phyloP scores from a whole-genome alignment of 1,284 basidiomycete species.

The Neotropicomus parvogracilis region DNA sequence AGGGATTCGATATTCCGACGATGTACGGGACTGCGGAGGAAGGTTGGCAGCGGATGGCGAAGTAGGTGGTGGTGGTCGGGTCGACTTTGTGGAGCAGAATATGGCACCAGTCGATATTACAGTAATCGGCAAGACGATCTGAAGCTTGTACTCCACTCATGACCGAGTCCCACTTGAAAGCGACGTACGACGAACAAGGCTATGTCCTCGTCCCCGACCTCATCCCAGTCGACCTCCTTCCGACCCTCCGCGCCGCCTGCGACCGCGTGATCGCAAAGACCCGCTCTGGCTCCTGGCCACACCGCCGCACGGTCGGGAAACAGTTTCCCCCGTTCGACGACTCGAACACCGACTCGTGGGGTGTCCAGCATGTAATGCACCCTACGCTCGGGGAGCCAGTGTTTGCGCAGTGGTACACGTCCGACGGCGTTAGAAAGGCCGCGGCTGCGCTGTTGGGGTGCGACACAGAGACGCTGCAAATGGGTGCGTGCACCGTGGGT shows the following conservation, averaged over 20 bases:
- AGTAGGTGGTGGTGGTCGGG: constrained; percentile 39
- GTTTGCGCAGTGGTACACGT: constrained; percentile 70
- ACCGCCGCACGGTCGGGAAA: constrained; percentile 73
- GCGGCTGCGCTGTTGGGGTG: constrained; percentile 56
- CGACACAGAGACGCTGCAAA: constrained; percentile 52
- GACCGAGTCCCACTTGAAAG: constrained; percentile 26
- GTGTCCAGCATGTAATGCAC: constrained; percentile 79
- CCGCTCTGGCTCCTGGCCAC: constrained; percentile 61
- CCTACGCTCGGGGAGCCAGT: constrained; percentile 58
- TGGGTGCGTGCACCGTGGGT: constrained; percentile 62
- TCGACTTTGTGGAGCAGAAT: no score
- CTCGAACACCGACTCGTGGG: constrained; percentile 68
- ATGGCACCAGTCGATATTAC: no score
- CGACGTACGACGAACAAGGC: constrained; percentile 61
- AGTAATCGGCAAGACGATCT: no score
- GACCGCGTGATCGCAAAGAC: constrained; percentile 53
- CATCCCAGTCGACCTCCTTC: constrained; percentile 43
- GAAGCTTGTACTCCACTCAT: no score
- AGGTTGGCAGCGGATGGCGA: constrained; percentile 39
- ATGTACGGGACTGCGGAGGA: constrained; percentile 34
- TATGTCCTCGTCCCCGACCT: constrained; percentile 69
- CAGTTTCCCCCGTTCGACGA: constrained; percentile 73
- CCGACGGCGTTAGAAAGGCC: constrained; percentile 48
- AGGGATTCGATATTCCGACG: constrained; percentile 39
- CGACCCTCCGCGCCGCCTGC: constrained; percentile 50